phyloP scores from a whole-genome alignment of 768 basidiomycete genomes.

The Lentinula guzmanii region DNA sequence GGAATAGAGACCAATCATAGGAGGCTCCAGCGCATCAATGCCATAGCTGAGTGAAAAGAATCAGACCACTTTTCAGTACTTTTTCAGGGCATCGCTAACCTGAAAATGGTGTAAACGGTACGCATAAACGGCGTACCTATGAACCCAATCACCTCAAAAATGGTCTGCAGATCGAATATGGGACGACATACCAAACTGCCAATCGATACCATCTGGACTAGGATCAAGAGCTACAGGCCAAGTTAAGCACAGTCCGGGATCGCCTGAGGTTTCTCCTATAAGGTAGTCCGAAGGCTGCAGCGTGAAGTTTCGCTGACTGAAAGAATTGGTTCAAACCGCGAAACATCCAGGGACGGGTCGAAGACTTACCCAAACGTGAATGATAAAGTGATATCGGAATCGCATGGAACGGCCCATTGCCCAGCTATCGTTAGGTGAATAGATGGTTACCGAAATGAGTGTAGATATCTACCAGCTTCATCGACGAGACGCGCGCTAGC shows the following conservation, averaged over 20 bases:
- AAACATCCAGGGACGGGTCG: neutral
- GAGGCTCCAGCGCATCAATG: slow-evolving; percentile 66
- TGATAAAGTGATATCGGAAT: slow-evolving; percentile 48
- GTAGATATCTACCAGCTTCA: slow-evolving; percentile 26
- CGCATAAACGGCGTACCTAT: slow-evolving; percentile 62
- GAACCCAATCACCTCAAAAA: neutral
- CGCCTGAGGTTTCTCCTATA: slow-evolving; percentile 60
- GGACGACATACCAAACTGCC: slow-evolving; percentile 59
- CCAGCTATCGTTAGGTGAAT: slow-evolving; percentile 32
- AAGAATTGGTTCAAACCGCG: neutral
- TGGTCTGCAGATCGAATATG: neutral
- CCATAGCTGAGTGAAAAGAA: slow-evolving; percentile 50
- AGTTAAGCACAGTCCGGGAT: slow-evolving; percentile 62
- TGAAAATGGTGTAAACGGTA: slow-evolving; percentile 76
- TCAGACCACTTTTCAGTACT: neutral
- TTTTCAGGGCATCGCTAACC: slow-evolving; percentile 29
- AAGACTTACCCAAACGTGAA: slow-evolving; percentile 63
- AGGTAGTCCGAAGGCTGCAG: slow-evolving; percentile 74
- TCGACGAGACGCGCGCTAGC: slow-evolving; percentile 66
- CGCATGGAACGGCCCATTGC: slow-evolving; percentile 74
- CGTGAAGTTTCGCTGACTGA: slow-evolving; percentile 46
- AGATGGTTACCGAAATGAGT: neutral
- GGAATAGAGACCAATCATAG: slow-evolving; percentile 73
- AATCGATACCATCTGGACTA: slow-evolving; percentile 70
- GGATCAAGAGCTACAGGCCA: slow-evolving; percentile 70